Base-by-base conservation (phyloP, 768 basidiomycete species). In the Pholiota microspora region DNA sequence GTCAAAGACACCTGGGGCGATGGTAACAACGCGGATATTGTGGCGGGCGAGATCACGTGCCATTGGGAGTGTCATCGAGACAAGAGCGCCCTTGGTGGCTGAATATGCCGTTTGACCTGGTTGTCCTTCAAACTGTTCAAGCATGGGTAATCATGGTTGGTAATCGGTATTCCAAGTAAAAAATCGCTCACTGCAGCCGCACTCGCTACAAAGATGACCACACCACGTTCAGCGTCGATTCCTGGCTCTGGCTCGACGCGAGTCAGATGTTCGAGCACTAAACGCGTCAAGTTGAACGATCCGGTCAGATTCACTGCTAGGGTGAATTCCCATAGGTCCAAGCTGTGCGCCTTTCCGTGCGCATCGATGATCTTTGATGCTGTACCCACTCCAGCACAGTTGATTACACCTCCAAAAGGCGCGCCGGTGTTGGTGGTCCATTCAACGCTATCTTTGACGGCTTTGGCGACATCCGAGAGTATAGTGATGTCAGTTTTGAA, bases 11-110 rank as follows among this genome's bases (percentile, higher is more conserved):
- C 78, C 79, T 0, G 84, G 83, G 0, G 83, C 83, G 50, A 85
- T 70, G 16, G 80, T 74, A 32, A 83, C 77, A 45, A 83, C 83
- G 56, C 81, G 76, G 27, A 81, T 67, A 45, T 74, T 78, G 57
- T 81, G 73, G 10, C 77, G 71, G 2, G 77, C 72, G 10, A 85
- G 73, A 62, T 85, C 84, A 48, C 84, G 74, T 3, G 84, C 79
- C 74, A 84, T 77, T 1, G 84, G 83, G 2, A 85, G 72, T 0
- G 81, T 78, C 78, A 85, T 78, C 1, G 82, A 80, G 18, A 70
- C 67, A 3, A 85, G 57, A 0, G 78, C 84, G 45, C 83, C 84
- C 64, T 85, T 85, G 1, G 74, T 72, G 2, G 80, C 80, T 0
- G 80, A 65, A 59, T 85, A 85, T 0, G 81, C 83, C 0, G 74